Conservation (phyloP, 805 yeast genomes). For the Jamesozyma piceae region DNA sequence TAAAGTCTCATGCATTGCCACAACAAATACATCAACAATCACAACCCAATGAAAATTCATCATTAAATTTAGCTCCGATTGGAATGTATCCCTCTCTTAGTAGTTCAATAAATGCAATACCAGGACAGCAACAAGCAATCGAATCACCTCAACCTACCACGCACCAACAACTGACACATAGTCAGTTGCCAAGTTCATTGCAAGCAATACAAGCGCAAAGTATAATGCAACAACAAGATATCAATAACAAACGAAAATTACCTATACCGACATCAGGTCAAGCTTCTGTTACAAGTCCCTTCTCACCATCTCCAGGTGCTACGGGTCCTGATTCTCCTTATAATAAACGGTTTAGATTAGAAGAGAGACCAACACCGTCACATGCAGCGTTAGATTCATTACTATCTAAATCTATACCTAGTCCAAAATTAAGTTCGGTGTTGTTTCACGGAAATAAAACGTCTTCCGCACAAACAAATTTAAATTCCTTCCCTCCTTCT, state of each 20-base stretch:
- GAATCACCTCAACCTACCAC: background rate
- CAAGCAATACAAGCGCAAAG: background rate
- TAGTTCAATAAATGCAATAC: background rate
- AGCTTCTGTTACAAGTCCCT: constrained; percentile 8
- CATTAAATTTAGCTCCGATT: background rate
- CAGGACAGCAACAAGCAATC: background rate
- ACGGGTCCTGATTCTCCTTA: constrained; percentile 13
- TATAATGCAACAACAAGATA: background rate
- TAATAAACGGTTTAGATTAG: constrained; percentile 16
- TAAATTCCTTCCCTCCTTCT: background rate
- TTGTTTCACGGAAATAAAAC: background rate
- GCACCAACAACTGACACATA: background rate
- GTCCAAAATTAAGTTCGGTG: constrained; percentile 3
- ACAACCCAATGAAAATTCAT: background rate
- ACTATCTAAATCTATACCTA: constrained; percentile 20
- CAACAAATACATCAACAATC: background rate
- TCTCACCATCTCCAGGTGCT: constrained; percentile 14
- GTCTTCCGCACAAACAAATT: background rate
- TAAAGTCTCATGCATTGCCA: background rate
- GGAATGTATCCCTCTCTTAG: background rate
- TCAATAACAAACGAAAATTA: constrained; percentile 6
- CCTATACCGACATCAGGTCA: constrained; percentile 4
- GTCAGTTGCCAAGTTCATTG: background rate
- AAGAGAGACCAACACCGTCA: constrained; percentile 25
- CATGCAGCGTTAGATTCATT: constrained; percentile 27